Evolutionary conservation across 208 protist species (phyloP).

Genomic region (Trichomonas tenax): DNA sequence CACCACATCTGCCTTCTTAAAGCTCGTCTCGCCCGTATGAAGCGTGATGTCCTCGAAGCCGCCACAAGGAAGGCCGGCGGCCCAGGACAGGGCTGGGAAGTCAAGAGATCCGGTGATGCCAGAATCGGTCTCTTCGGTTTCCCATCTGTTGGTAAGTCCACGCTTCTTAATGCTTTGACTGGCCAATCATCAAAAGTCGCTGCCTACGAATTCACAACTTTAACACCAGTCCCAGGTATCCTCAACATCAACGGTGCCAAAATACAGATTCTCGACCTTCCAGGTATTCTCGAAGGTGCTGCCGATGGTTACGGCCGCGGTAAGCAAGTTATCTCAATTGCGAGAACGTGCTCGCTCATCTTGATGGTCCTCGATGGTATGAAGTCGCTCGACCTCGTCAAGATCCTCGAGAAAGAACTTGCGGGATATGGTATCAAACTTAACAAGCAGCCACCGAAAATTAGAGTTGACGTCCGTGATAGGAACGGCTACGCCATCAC

Average conservation of each 20-base stretch:
- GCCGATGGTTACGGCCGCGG: slow-evolving; percentile 69
- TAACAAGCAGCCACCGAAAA: slow-evolving; percentile 71
- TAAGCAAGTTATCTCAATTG: slow-evolving; percentile 66
- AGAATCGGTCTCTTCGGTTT: slow-evolving; percentile 65
- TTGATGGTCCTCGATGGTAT: slow-evolving; percentile 86
- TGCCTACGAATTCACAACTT: slow-evolving; percentile 78
- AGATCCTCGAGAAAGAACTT: slow-evolving; percentile 73
- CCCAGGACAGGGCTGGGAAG: not conserved
- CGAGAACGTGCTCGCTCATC: slow-evolving; percentile 80
- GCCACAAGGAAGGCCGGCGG: not conserved
- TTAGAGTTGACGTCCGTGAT: slow-evolving; percentile 71
- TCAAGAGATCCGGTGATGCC: slow-evolving; percentile 56
- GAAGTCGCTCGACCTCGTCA: slow-evolving; percentile 62
- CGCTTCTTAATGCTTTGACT: slow-evolving; percentile 83
- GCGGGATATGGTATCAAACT: slow-evolving; percentile 79
- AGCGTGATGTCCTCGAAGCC: slow-evolving; percentile 20
- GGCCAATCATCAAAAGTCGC: slow-evolving; percentile 76
- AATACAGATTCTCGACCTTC: slow-evolving; percentile 92
- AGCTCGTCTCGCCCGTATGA: slow-evolving; percentile 29
- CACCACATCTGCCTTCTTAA: slow-evolving; percentile 30
- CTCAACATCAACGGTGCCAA: slow-evolving; percentile 23
- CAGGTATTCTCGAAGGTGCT: slow-evolving; percentile 94
- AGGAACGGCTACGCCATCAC: slow-evolving; percentile 60
- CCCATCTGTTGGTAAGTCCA: slow-evolving; percentile 88
- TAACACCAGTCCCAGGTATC: slow-evolving; percentile 94